Evolutionary conservation across 169 alveolate genomes (phyloP), one percentile per base, ranked within the genome.

Genomic region (Plasmodium sp.): DNA sequence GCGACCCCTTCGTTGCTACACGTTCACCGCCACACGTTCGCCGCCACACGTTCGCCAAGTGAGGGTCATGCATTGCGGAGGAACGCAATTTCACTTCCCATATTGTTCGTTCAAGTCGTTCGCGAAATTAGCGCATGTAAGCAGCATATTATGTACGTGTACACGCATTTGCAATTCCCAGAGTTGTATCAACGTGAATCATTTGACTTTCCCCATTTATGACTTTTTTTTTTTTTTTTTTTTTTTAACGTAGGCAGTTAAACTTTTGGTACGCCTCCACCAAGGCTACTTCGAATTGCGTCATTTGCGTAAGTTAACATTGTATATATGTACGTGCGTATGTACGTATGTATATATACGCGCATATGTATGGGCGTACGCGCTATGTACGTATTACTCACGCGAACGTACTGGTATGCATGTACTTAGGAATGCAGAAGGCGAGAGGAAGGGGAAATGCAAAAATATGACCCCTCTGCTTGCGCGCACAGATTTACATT

Each of bases 171-270:
- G 16, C 72, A 86, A 54, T 39, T 51, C 45, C 81, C 93, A 41
- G 74, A 74, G 85, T 77, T 86, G 75, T 75, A 86, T 77, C 62
- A 75, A 75, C 39, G 43, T 75, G 34, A 86, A 79, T 3, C 43
- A 86, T 74, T 54, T 74, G 85, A 79, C 83, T 56, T 75, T 33
- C 45, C 10, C 31, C 77, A 67, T 67, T 67, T 67, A 67, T 67
- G 6, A 12, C 77, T 74, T 22, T 58, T 58, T 54, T 33, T 81
- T 81, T 48, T 51, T 81, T 81, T 27, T 54, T 82, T 79, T n/a
- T 3, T 82, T 16, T 56, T 54, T 82, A 33, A 82, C 90, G 18
- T 43, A 58, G 81, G 72, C 39, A 54, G 43, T 34, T 83, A 58
- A 83, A 18, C 43, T 58, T 58, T 9, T 45, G 43, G 33, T 27